Evolutionary conservation across 2,329 filamentous ascomycete species (phyloP).

Genomic region (Balansia obtecta): DNA sequence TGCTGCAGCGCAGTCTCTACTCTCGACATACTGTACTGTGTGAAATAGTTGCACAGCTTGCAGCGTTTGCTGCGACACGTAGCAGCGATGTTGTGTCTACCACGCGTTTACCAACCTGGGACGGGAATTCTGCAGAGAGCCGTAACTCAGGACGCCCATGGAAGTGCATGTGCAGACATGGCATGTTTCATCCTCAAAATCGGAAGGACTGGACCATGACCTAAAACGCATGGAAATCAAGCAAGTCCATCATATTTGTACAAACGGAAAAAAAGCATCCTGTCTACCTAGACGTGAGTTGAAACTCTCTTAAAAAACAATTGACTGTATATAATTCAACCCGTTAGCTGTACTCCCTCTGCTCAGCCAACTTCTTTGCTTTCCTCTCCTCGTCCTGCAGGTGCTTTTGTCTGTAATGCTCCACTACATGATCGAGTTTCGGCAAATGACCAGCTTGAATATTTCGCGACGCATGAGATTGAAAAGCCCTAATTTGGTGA

Average conservation of each 20-base stretch:
- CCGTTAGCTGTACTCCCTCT: constrained; percentile 19
- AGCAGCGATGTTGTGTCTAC: not conserved
- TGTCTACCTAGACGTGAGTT: not conserved
- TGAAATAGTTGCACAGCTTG: not conserved
- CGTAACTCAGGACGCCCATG: not conserved
- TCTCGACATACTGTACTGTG: too few species aligned
- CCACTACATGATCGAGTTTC: constrained; percentile 43
- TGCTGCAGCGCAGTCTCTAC: not conserved
- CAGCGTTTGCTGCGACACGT: not conserved
- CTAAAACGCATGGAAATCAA: too few species aligned
- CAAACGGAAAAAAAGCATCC: constrained; percentile 1
- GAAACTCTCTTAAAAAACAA: not conserved
- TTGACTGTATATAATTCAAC: constrained; percentile 5
- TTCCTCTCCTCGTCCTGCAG: constrained; percentile 43
- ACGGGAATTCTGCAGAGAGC: too few species aligned
- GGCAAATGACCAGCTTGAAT: constrained; percentile 41
- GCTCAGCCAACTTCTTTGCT: constrained; percentile 30
- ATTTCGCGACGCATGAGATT: constrained; percentile 38
- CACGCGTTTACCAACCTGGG: not conserved
- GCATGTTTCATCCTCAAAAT: too few species aligned
- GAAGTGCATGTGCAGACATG: too few species aligned
- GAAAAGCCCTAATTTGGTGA: constrained; percentile 28
- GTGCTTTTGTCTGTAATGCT: constrained; percentile 44
- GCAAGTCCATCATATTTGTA: not conserved
- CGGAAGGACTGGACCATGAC: too few species aligned